Conservation (phyloP, 1,139 yeast species). For the Keqinozyma sinolaborantium region DNA sequence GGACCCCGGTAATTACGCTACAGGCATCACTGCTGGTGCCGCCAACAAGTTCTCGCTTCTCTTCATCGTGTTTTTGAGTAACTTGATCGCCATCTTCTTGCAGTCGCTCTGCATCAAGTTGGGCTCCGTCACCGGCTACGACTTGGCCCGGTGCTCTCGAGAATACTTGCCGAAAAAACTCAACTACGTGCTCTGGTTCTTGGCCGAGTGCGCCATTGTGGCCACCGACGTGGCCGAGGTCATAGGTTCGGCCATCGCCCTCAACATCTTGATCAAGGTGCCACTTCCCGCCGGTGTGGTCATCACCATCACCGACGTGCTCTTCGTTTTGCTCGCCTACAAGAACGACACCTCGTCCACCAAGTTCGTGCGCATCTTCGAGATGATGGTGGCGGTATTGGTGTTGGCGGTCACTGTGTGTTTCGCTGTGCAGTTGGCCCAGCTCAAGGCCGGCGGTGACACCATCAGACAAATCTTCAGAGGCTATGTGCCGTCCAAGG, state of each 20-base stretch:
- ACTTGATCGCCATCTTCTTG: constrained; percentile 68
- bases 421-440: constrained; percentile 64
- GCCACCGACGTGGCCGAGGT: constrained; percentile 89
- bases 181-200: constrained; percentile 53
- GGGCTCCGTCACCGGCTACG: constrained; percentile 79
- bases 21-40: constrained; percentile 79
- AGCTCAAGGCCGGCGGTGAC: constrained; percentile 38
- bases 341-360: constrained; percentile 65
- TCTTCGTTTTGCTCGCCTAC: constrained; percentile 72
- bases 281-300: constrained; percentile 81
- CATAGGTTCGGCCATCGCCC: constrained; percentile 82
- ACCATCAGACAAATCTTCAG: constrained; percentile 55
- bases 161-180: constrained; percentile 60
- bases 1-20: constrained; percentile 86
- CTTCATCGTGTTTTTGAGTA: constrained; percentile 65
- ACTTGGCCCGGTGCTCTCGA: constrained; percentile 68
- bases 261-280: constrained; percentile 62
- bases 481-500: constrained; percentile 67
- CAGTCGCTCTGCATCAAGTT: constrained; percentile 71
- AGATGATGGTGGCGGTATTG: constrained; percentile 59
- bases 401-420: constrained; percentile 72
- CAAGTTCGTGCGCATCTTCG: constrained; percentile 61
- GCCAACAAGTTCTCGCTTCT: constrained; percentile 58
- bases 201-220: constrained; percentile 77
- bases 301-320: constrained; percentile 67